phyloP scores from a whole-genome alignment of 2,329 filamentous ascomycete species.

The Apiospora malaysiana region DNA sequence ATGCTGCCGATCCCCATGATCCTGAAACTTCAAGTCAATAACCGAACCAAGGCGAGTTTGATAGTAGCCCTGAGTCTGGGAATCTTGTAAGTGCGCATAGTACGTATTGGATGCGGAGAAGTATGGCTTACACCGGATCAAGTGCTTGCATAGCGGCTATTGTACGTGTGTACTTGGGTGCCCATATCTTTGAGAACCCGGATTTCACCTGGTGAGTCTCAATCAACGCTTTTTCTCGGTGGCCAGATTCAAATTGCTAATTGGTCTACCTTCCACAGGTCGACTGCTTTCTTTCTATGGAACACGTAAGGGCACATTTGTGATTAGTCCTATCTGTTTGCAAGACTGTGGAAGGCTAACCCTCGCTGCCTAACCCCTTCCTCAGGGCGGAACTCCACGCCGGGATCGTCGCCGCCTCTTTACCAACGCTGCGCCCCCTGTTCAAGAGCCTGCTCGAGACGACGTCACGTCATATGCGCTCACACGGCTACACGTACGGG shows the following conservation, averaged over 20 bases:
- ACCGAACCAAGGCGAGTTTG: constrained; percentile 21
- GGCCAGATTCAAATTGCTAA: neutral
- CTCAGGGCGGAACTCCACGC: constrained; percentile 26
- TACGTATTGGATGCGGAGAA: too few relatives aligned
- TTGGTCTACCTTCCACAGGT: neutral
- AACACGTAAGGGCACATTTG: constrained; percentile 21
- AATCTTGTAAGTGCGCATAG: constrained; percentile 18
- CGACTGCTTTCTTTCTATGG: constrained; percentile 23
- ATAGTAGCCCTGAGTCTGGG: constrained; percentile 23
- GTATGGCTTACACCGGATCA: too few relatives aligned
- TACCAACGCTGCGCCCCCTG: constrained; percentile 24
- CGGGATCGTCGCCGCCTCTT: constrained; percentile 25
- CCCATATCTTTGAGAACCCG: constrained; percentile 21
- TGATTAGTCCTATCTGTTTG: too few relatives aligned
- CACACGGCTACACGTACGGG: constrained; percentile 18
- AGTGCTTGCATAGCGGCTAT: constrained; percentile 24
- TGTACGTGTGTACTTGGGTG: constrained; percentile 18
- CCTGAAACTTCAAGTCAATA: constrained; percentile 24
- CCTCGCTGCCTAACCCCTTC: too few relatives aligned
- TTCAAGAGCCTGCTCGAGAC: constrained; percentile 26
- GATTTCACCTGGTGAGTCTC: constrained; percentile 21
- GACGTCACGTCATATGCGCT: constrained; percentile 23
- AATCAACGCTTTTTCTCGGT: too few relatives aligned
- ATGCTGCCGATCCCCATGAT: constrained; percentile 25
- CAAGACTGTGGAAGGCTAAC: neutral